Evolutionary conservation across 495 filamentous ascomycete genomes (phyloP).

Genomic region (Neurospora africana): DNA sequence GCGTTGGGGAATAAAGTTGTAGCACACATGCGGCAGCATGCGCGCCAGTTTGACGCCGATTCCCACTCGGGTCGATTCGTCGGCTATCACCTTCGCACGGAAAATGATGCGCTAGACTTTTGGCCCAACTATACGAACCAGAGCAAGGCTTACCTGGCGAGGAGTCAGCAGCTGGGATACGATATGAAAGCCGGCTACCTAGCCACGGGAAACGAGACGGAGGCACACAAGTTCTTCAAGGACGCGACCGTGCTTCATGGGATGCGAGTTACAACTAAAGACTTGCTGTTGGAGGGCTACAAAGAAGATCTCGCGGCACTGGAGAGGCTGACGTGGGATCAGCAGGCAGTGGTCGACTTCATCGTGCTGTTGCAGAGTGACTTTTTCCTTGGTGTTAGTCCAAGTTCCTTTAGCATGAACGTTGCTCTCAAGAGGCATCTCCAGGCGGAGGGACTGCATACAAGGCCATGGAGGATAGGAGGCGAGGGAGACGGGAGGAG

Average conservation of each 20-base stretch:
- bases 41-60: constrained; percentile 11
- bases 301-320: constrained; percentile 19
- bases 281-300: constrained; percentile 14
- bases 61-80: constrained; percentile 12
- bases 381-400: constrained; percentile 34
- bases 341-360: constrained; percentile 35
- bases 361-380: constrained; percentile 27
- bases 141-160: constrained; percentile 23
- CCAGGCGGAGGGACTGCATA: constrained; percentile 26
- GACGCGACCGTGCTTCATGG: not conserved
- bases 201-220: constrained; percentile 30
- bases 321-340: constrained; percentile 32
- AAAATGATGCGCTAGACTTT: constrained; percentile 28
- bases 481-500: constrained; percentile 30
- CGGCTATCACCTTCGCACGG: constrained; percentile 32
- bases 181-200: constrained; percentile 24
- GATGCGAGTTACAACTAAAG: constrained; percentile 27
- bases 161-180: constrained; percentile 17
- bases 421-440: constrained; percentile 33
- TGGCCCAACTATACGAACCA: constrained; percentile 36
- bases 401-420: constrained; percentile 37
- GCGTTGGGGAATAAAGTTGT: constrained; percentile 19
- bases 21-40: constrained; percentile 12
- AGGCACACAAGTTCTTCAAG: constrained; percentile 21
- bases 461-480: constrained; percentile 32